phyloP scores from a whole-genome alignment of 306 rosid species.

The Hippophae tibetana region DNA sequence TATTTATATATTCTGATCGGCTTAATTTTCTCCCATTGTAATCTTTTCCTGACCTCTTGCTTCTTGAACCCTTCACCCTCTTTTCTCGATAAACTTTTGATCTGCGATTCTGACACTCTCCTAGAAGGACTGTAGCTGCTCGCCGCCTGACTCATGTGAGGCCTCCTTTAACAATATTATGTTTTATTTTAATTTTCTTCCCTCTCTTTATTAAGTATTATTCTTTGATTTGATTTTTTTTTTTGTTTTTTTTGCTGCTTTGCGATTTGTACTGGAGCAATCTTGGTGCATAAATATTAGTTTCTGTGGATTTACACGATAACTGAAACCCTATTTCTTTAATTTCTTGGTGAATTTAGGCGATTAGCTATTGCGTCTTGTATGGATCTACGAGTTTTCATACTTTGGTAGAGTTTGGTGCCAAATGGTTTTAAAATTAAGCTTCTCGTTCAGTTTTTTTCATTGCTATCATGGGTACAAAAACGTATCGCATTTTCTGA shows the following conservation, averaged over 20 bases:
- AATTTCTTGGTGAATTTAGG: background rate
- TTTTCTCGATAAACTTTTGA: conserved; percentile 17
- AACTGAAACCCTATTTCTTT: conserved; percentile 11
- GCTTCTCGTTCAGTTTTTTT: background rate
- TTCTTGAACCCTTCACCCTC: conserved; percentile 8
- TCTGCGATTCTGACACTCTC: conserved; percentile 13
- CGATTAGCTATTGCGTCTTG: conserved; percentile 3
- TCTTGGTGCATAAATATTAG: background rate
- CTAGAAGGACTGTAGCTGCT: conserved; percentile 18
- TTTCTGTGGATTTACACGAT: conserved; percentile 1
- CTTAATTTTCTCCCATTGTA: conserved; percentile 22
- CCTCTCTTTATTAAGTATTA: background rate
- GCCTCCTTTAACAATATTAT: conserved; percentile 1
- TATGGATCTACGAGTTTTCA: conserved; percentile 23
- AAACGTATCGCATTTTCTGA: background rate
- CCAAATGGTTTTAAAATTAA: background rate
- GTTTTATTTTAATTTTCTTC: background rate
- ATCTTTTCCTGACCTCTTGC: conserved; percentile 17
- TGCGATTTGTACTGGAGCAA: background rate
- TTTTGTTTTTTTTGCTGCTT: background rate
- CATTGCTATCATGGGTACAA: background rate
- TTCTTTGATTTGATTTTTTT: background rate
- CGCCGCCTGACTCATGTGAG: conserved; percentile 43
- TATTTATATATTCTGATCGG: conserved; percentile 6
- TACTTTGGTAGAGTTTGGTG: background rate